phyloP scores from a whole-genome alignment of 2,329 filamentous ascomycete species.

The Aspergillus sclerotialis region DNA sequence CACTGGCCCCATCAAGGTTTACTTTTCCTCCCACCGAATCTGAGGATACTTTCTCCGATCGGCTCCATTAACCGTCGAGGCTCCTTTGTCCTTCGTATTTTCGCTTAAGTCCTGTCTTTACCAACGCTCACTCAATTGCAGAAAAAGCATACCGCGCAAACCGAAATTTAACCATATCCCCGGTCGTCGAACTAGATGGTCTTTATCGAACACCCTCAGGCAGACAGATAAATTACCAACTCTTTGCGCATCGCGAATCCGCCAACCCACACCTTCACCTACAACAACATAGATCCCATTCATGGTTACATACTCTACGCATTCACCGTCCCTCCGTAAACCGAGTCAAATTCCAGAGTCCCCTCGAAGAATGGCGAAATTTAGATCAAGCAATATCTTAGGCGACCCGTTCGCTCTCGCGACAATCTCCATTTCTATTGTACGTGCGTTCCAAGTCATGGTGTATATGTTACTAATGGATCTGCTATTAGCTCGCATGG shows the following conservation, averaged over 20 bases:
- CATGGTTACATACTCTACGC: slow-evolving; percentile 17
- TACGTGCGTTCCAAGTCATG: slow-evolving; percentile 45
- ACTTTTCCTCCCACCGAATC: too few relatives aligned
- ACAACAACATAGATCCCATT: slow-evolving; percentile 7
- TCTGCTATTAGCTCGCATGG: slow-evolving; percentile 71
- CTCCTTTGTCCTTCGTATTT: too few relatives aligned
- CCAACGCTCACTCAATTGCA: slow-evolving; percentile 3
- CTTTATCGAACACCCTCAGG: slow-evolving; percentile 7
- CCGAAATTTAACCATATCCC: slow-evolving; percentile 10
- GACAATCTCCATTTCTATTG: slow-evolving; percentile 83
- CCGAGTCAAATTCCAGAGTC: slow-evolving; percentile 11
- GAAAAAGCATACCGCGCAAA: slow-evolving; percentile 1
- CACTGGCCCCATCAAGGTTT: too few relatives aligned
- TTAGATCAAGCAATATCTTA: slow-evolving; percentile 81
- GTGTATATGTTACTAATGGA: slow-evolving; percentile 3
- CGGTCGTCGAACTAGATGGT: slow-evolving; percentile 6
- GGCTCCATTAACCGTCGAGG: too few relatives aligned
- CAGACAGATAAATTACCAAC: neutral
- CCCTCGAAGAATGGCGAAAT: slow-evolving; percentile 40
- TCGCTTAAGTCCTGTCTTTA: slow-evolving; percentile 2
- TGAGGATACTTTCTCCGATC: too few relatives aligned
- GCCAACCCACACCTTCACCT: slow-evolving; percentile 4
- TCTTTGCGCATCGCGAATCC: neutral
- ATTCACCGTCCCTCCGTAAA: slow-evolving; percentile 15
- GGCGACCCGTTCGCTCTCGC: slow-evolving; percentile 95